phyloP scores from a whole-genome alignment of 208 protist genomes.

The Endotrypanum monterogeii region DNA sequence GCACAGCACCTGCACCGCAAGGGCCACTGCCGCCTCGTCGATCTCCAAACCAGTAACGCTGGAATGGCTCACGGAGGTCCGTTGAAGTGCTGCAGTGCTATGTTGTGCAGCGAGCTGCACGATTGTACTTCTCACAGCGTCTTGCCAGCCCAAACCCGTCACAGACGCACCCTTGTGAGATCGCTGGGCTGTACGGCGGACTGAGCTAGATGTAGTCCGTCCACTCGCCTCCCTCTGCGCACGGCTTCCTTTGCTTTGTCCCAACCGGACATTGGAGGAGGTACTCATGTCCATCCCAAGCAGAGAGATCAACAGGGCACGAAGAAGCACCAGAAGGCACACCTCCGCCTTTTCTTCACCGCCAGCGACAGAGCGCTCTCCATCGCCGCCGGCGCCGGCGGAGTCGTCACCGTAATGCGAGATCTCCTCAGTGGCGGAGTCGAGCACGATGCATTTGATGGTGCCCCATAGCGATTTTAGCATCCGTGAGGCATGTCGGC shows the following conservation, averaged over 20 bases:
- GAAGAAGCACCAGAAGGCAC: constrained; percentile 20
- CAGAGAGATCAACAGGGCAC: constrained; percentile 14
- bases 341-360: constrained; percentile 5
- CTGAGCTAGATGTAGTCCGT: neutral
- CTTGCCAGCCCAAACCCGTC: neutral
- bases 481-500: constrained; percentile 6
- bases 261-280: neutral
- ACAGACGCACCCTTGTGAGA: neutral
- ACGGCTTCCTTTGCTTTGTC: neutral
- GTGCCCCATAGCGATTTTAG: constrained; percentile 22
- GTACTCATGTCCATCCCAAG: neutral
- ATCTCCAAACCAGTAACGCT: neutral
- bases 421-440: constrained; percentile 7
- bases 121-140: constrained; percentile 7
- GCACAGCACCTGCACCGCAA: constrained; percentile 29
- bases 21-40: constrained; percentile 11
- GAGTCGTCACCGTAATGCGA: neutral
- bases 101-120: constrained; percentile 19
- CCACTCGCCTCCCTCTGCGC: neutral
- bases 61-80: neutral
- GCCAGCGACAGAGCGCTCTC: neutral
- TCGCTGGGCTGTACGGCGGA: neutral
- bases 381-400: neutral
- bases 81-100: constrained; percentile 8
- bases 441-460: constrained; percentile 21